Evolutionary conservation across 805 yeast species (phyloP).

Genomic region (Spathaspora passalidarum): DNA sequence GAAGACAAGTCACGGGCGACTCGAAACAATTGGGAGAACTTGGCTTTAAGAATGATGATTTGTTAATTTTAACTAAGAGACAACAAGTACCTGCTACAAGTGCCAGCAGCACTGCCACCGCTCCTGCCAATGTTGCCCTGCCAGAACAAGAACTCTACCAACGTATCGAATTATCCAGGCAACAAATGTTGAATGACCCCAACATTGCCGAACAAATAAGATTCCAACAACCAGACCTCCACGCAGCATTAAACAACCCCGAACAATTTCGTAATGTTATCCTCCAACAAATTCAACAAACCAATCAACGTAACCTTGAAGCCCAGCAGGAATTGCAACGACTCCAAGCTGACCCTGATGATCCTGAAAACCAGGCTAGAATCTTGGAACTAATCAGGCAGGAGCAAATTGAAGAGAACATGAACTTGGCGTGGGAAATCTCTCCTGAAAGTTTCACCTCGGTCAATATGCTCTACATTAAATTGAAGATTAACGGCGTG

Average conservation of each 20-base stretch:
- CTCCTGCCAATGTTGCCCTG: slow-evolving; percentile 2
- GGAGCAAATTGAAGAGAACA: slow-evolving; percentile 74
- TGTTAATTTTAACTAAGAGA: slow-evolving; percentile 41
- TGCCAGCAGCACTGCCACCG: slow-evolving; percentile 7
- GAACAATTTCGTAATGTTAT: slow-evolving; percentile 41
- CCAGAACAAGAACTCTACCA: slow-evolving; percentile 9
- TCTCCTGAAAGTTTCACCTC: slow-evolving; percentile 87
- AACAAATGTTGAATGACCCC: slow-evolving; percentile 44
- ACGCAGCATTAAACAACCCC: slow-evolving; percentile 45
- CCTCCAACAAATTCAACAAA: slow-evolving; percentile 31
- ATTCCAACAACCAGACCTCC: slow-evolving; percentile 46
- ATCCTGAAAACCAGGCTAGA: slow-evolving; percentile 62
- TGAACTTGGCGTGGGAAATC: slow-evolving; percentile 75
- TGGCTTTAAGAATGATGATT: slow-evolving; percentile 56
- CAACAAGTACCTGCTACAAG: slow-evolving; percentile 8
- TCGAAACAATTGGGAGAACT: slow-evolving; percentile 42
- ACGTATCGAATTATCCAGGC: slow-evolving; percentile 49
- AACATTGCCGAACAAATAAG: slow-evolving; percentile 32
- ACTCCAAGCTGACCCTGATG: slow-evolving; percentile 63
- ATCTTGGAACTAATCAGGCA: slow-evolving; percentile 67
- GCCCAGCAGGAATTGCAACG: slow-evolving; percentile 43
- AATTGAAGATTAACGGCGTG: slow-evolving; percentile 72
- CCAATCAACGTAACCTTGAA: slow-evolving; percentile 12
- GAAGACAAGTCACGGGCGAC: slow-evolving; percentile 30
- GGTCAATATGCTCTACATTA: slow-evolving; percentile 81